Evolutionary conservation across 2,329 filamentous ascomycete genomes (phyloP), one percentile per base, ranked within the genome.

Genomic region (Pestalotiopsis sp.): DNA sequence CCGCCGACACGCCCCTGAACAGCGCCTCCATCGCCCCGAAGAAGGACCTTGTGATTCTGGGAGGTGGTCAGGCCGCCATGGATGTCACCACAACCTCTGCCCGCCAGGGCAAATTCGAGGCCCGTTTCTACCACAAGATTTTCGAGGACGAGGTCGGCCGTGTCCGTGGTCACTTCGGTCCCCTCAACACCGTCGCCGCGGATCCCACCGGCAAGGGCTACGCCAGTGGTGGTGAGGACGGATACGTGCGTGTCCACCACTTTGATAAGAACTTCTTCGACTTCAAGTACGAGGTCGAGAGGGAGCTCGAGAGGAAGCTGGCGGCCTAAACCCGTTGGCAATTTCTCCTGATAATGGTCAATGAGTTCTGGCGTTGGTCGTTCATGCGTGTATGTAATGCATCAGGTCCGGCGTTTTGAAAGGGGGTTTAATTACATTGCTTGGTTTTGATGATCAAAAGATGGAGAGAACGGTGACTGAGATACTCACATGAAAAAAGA

Each of bases 251-350:
- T 78, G 92, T 98, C 75, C 96, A 99, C 85, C 94, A 97, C 84
- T 99, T 99, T 84, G 96, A 99, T 85, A 97, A 97, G 88, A 90
- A 92, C 71, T 99, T 98, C 88, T 98, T 96, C 82, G 96, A 99
- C 83, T 99, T 99, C 85, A 90, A 93, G 87, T 99, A 97, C 83
- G 96, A 99, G 87, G 96, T 98, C 71, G 96, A 99, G 90, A 89
- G 95, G 82, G 95, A 98, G 86, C 83, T 56, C 20, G 52, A 36
- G 36, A 59, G 65, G 25, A 67, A 67, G 56, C 41, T 41, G 41
- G 52, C 27, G 52, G 52, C 52, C 45, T 67, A 67, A 61, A 45
- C 9, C 12, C 52, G 45, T 38, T 9, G 56, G 14, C 23, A 39
- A 41, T 49, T 9, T 36, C 17, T 45, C 27, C 52, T 27, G 41